Percentiles rank a stretch among this genome's conserved stretches.
Conservation (phyloP, 257 asterid species). For the Nicotiana benthamiana region DNA sequence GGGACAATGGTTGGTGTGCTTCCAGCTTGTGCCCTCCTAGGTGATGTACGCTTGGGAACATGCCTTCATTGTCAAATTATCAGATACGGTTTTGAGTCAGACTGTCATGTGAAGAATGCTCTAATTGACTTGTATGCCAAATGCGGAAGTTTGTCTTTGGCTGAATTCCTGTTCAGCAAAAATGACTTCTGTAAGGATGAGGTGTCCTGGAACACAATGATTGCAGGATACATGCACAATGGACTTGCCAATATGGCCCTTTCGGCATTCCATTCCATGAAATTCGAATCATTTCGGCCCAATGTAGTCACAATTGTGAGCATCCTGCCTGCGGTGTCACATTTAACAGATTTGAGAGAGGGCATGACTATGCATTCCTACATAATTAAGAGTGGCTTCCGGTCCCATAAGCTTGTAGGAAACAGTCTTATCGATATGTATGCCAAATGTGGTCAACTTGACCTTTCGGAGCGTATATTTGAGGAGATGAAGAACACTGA, state of each 20-base stretch:
- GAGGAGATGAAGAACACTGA: slow-evolving; percentile 12
- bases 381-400: slow-evolving; percentile 10
- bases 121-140: slow-evolving; percentile 33
- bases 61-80: slow-evolving; percentile 25
- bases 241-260: slow-evolving; percentile 26
- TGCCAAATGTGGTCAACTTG: slow-evolving; percentile 20
- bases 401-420: slow-evolving; percentile 5
- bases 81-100: slow-evolving; percentile 26
- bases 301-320: slow-evolving; percentile 6
- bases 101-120: slow-evolving; percentile 30
- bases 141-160: slow-evolving; percentile 25
- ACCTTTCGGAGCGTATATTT: slow-evolving; percentile 8
- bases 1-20: slow-evolving; percentile 34
- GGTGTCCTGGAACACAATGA: slow-evolving; percentile 35
- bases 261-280: slow-evolving; percentile 3
- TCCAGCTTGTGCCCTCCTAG: slow-evolving; percentile 32
- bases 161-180: slow-evolving; percentile 25
- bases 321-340: slow-evolving; percentile 9
- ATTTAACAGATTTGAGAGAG: background rate
- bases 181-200: slow-evolving; percentile 24
- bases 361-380: slow-evolving; percentile 2
- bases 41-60: slow-evolving; percentile 19
- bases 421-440: slow-evolving; percentile 22
- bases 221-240: slow-evolving; percentile 31
- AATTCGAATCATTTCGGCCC: background rate